Conservation (phyloP, 495 filamentous ascomycete genomes). For the Penicillium tannophilum region DNA sequence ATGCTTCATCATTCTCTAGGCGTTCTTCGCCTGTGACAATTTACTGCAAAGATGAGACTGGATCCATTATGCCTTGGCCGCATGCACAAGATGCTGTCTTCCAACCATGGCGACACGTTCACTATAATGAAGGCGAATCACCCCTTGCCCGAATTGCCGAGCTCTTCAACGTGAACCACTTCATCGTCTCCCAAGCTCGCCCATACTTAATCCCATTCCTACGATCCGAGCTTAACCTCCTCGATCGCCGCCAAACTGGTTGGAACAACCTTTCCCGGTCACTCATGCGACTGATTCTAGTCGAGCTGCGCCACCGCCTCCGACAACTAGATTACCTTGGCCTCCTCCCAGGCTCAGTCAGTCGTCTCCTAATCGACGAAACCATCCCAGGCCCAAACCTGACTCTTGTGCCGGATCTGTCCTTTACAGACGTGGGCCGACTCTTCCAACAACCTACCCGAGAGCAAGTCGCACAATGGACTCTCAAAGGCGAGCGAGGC, state of each 20-base stretch:
- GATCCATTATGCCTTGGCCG: constrained; percentile 79
- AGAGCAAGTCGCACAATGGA: constrained; percentile 81
- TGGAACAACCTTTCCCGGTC: constrained; percentile 60
- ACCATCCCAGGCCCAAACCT: constrained; percentile 77
- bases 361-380: constrained; percentile 85
- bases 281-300: constrained; percentile 66
- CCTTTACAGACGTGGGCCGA: constrained; percentile 67
- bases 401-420: constrained; percentile 81
- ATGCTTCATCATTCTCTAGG: constrained; percentile 63
- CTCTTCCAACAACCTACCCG: constrained; percentile 80
- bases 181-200: constrained; percentile 94
- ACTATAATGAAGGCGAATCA: constrained; percentile 73
- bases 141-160: constrained; percentile 83
- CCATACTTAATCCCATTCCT: constrained; percentile 92
- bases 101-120: constrained; percentile 66
- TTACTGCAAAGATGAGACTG: constrained; percentile 80
- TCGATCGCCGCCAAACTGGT: constrained; percentile 62
- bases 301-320: constrained; percentile 82
- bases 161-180: constrained; percentile 97
- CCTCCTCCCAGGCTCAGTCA: constrained; percentile 66
- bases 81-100: constrained; percentile 67
- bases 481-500: constrained; percentile 76
- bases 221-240: constrained; percentile 75
- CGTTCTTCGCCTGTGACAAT: constrained; percentile 70
- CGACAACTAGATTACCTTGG: constrained; percentile 78